A percentile compares a stretch with the other conserved stretches of the same genome.
These are phyloP conservation scores for Trichoderma virens DNA, from an alignment of 495 filamentous ascomycete genomes.

Conservation along the genomic window DNA sequence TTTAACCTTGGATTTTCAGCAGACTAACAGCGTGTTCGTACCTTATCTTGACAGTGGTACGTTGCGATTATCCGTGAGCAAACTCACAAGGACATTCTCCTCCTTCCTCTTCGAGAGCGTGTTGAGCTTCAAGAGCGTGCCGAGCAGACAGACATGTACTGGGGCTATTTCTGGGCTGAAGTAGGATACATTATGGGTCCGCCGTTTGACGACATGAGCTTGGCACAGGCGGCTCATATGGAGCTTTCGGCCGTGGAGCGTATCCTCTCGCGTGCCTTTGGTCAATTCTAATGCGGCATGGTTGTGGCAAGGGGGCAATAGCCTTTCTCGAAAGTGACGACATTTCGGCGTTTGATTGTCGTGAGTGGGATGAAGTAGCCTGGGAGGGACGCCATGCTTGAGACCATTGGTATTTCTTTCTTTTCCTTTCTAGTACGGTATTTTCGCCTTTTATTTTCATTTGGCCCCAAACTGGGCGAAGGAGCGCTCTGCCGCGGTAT, in stretches of 20 bases:
- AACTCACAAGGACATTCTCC: constrained; percentile 22
- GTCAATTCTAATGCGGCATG: background rate
- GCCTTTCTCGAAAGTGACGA: background rate
- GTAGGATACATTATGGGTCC: constrained; percentile 15
- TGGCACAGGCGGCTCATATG: constrained; percentile 22
- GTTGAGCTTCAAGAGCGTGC: constrained; percentile 28
- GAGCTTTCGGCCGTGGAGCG: constrained; percentile 37
- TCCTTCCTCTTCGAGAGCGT: constrained; percentile 18
- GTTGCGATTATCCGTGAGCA: constrained; percentile 43
- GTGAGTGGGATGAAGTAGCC: no score
- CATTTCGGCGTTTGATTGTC: background rate
- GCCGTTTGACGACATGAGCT: constrained; percentile 25
- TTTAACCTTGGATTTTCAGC: constrained; percentile 15
- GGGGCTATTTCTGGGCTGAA: constrained; percentile 35
- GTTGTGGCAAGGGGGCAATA: background rate
- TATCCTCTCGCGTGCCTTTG: constrained; percentile 25
- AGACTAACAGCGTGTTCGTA: background rate
- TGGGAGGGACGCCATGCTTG: background rate
- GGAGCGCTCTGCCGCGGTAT: background rate
- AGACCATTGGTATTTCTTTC: background rate
- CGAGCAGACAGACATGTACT: constrained; percentile 24
- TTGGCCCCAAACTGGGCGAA: background rate
- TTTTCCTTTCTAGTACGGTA: background rate
- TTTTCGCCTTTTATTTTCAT: no score
- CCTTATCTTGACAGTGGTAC: constrained; percentile 34